A percentile compares a stretch with the other conserved stretches of the same genome.
phyloP scores from a whole-genome alignment of 2,329 filamentous ascomycete species.

The Neoarthrinium moseri region DNA sequence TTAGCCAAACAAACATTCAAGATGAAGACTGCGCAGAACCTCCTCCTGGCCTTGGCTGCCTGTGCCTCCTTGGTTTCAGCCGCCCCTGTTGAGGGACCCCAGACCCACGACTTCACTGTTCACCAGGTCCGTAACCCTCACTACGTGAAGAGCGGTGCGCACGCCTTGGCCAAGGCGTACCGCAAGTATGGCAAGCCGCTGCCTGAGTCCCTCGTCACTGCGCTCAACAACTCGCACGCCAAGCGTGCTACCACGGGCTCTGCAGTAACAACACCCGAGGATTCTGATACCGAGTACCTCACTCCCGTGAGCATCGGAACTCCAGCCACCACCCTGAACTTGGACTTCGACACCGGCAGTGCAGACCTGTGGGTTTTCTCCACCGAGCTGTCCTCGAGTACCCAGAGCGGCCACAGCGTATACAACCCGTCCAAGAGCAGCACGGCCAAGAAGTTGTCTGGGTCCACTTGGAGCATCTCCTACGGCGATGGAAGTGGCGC shows the following conservation, averaged over 20 bases:
- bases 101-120: slow-evolving; percentile 25
- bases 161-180: slow-evolving; percentile 35
- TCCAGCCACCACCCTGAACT: slow-evolving; percentile 15
- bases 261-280: slow-evolving; percentile 13
- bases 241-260: slow-evolving; percentile 22
- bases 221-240: slow-evolving; percentile 19
- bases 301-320: slow-evolving; percentile 18
- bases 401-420: slow-evolving; percentile 14
- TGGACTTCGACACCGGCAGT: slow-evolving; percentile 20
- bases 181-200: slow-evolving; percentile 34
- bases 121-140: slow-evolving; percentile 35
- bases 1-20: slow-evolving; percentile 11
- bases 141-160: slow-evolving; percentile 31
- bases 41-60: slow-evolving; percentile 13
- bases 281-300: slow-evolving; percentile 15
- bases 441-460: slow-evolving; percentile 13
- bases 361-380: slow-evolving; percentile 21
- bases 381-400: slow-evolving; percentile 8
- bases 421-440: slow-evolving; percentile 14
- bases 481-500: slow-evolving; percentile 17
- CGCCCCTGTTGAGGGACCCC: slow-evolving; percentile 10
- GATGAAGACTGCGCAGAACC: slow-evolving; percentile 14
- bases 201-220: slow-evolving; percentile 26
- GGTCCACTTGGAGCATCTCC: slow-evolving; percentile 16
- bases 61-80: slow-evolving; percentile 10